Base-by-base conservation (phyloP, 2,329 filamentous ascomycete genomes). In the Ilyonectria mors-panacis region DNA sequence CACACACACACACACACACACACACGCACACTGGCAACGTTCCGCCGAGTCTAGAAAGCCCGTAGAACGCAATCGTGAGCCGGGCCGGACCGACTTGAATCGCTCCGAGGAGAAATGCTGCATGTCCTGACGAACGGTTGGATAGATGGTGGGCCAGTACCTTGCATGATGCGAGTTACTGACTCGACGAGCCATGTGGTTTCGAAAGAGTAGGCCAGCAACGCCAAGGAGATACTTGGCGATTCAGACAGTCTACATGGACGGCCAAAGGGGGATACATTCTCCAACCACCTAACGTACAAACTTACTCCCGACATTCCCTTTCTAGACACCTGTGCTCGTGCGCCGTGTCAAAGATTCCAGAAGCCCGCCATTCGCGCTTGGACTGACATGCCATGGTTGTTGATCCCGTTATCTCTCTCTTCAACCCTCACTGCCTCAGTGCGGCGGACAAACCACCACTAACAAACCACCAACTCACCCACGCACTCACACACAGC, bases 161-260 rank as follows among this genome's bases (percentile, higher is more conserved):
- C 70, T 66, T 74, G 68, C 68, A 70, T 74, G 30, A 67, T 67
- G 66, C 60, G 59, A 57, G 64, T 37, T 51, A 26, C 59, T 50
- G 59, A 67, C 53, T 70, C 66, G 30, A 59, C 59, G 53, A 61
- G 50, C 30, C 54, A 50, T 21, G 42, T 26, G 61, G 53, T 23
- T 56, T 45, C 26, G 57, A n/a, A 10, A 17, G 45, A 48, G 45
- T 5, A 12, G 26, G 8, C 33, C 35, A 39, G 35, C 48, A 30
- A 47, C 59, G 53, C 45, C 50, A 54, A 57, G 45, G 5, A 53
- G 19, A 56, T 63, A 54, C 59, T 39, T 55, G 39, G 19, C 48
- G 55, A 37, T 45, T 19, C n/a, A 39, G 26, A 35, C 5, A 42
- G 35, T 53, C 47, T 56, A 65, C 56, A 53, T 64, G 9, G 3